Conservation (phyloP, 331 rosid species). For the Cydonia oblonga region DNA sequence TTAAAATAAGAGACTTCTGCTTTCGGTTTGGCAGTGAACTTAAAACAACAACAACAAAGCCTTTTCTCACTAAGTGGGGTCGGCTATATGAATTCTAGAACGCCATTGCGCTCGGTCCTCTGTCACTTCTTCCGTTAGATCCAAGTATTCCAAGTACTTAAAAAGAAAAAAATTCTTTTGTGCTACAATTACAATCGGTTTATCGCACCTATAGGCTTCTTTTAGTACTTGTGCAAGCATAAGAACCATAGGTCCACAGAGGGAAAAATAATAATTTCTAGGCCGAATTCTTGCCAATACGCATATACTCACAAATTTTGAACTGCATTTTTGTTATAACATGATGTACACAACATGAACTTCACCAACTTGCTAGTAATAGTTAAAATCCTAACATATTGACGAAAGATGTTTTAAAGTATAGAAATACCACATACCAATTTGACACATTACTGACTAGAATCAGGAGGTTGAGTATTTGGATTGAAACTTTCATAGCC, state of each 20-base stretch:
- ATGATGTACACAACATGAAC: background rate
- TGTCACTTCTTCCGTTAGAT: too few species aligned
- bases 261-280: background rate
- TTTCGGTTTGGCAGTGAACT: background rate
- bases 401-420: background rate
- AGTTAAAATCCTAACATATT: too few species aligned
- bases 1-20: background rate
- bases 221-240: background rate
- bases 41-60: too few species aligned
- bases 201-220: background rate
- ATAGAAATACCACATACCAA: slow-evolving; percentile 13
- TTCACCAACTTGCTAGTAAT: background rate
- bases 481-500: slow-evolving; percentile 62
- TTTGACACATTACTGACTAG: slow-evolving; percentile 42
- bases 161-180: too few species aligned
- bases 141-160: too few species aligned
- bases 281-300: background rate
- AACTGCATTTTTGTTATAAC: background rate
- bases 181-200: background rate
- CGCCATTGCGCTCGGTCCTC: too few species aligned
- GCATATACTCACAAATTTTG: background rate
- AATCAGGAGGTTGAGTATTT: slow-evolving; percentile 51
- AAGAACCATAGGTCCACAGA: background rate
- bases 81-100: too few species aligned
- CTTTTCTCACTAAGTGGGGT: too few species aligned